Percentiles rank a stretch among this genome's conserved stretches.
phyloP scores from a whole-genome alignment of 768 basidiomycete species.

The Suillus fuscotomentosus region DNA sequence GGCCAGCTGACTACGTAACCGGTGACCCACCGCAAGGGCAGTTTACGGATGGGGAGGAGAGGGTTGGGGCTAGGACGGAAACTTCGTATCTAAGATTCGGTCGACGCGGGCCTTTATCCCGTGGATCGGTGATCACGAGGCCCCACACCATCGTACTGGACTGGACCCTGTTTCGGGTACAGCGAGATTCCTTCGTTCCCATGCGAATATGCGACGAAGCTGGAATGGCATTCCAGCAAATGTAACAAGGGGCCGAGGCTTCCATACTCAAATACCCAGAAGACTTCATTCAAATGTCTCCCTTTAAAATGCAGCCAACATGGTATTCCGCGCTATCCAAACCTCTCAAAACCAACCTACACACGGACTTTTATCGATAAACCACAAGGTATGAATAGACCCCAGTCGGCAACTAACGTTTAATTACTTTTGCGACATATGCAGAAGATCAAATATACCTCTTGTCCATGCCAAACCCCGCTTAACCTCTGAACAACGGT shows the following conservation, averaged over 20 bases:
- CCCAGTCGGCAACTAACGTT: not conserved
- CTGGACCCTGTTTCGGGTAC: too few relatives aligned
- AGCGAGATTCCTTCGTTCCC: too few relatives aligned
- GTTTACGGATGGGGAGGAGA: too few relatives aligned
- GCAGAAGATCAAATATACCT: conserved; percentile 66
- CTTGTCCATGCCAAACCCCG: conserved; percentile 57
- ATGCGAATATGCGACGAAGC: too few relatives aligned
- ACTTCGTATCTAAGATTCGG: too few relatives aligned
- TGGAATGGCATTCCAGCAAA: conserved; percentile 39
- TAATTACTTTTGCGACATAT: conserved; percentile 3
- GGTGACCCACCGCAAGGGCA: too few relatives aligned
- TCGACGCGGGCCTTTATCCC: too few relatives aligned
- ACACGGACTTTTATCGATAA: conserved; percentile 77
- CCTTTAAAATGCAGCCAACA: conserved; percentile 54
- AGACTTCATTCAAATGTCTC: conserved; percentile 55
- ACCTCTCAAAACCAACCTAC: conserved; percentile 58
- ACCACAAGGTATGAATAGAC: conserved; percentile 52
- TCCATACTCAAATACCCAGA: conserved; percentile 74
- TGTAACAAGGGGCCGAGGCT: conserved; percentile 57
- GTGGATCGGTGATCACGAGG: too few relatives aligned
- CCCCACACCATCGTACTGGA: too few relatives aligned
- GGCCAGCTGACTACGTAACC: too few relatives aligned
- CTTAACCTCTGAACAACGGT: conserved; percentile 72
- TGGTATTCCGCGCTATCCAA: conserved; percentile 58
- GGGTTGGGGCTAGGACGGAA: too few relatives aligned